A percentile compares a stretch with the other conserved stretches of the same genome.
phyloP scores from a whole-genome alignment of 1,284 basidiomycete species.

The Ustilago xerochloae region DNA sequence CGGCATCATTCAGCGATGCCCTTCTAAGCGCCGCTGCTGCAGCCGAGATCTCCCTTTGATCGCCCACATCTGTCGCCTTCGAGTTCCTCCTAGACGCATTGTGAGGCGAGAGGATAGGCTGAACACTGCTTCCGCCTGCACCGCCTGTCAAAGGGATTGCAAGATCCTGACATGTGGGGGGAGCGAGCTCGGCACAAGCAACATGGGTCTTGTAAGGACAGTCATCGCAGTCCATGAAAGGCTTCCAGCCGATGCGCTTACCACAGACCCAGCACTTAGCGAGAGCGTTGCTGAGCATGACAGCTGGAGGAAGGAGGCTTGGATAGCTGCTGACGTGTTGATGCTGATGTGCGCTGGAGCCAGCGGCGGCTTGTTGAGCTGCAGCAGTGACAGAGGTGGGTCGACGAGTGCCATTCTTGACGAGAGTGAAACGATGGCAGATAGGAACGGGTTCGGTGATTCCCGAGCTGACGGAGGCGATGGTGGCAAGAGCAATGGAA shows the following conservation, averaged over 20 bases:
- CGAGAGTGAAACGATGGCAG: slow-evolving; percentile 61
- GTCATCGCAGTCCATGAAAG: slow-evolving; percentile 65
- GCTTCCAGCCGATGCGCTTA: slow-evolving; percentile 61
- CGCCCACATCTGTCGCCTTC: slow-evolving; percentile 33
- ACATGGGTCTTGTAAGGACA: slow-evolving; percentile 65
- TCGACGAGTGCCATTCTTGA: slow-evolving; percentile 61
- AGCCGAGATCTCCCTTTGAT: slow-evolving; percentile 45
- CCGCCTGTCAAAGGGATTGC: slow-evolving; percentile 29
- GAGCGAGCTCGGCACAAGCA: slow-evolving; percentile 57
- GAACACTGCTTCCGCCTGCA: slow-evolving; percentile 19
- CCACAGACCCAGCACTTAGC: slow-evolving; percentile 63
- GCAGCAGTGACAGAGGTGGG: slow-evolving; percentile 44
- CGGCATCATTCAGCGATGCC: slow-evolving; percentile 21
- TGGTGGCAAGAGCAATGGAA: slow-evolving; percentile 57
- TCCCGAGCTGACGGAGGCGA: slow-evolving; percentile 48
- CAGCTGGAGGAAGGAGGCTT: slow-evolving; percentile 55
- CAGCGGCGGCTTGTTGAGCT: slow-evolving; percentile 28
- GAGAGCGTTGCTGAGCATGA: slow-evolving; percentile 62
- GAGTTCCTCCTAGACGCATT: slow-evolving; percentile 42
- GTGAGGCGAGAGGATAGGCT: slow-evolving; percentile 38
- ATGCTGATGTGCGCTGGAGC: slow-evolving; percentile 15
- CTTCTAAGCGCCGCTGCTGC: slow-evolving; percentile 40
- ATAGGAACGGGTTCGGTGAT: slow-evolving; percentile 36
- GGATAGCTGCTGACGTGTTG: slow-evolving; percentile 29
- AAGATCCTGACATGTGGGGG: slow-evolving; percentile 60